Percentiles rank a stretch among this genome's conserved stretches.
These are phyloP conservation scores for Dalbergia cochinchinensis DNA, from an alignment of 306 rosid genomes.

Conservation along the genomic window DNA sequence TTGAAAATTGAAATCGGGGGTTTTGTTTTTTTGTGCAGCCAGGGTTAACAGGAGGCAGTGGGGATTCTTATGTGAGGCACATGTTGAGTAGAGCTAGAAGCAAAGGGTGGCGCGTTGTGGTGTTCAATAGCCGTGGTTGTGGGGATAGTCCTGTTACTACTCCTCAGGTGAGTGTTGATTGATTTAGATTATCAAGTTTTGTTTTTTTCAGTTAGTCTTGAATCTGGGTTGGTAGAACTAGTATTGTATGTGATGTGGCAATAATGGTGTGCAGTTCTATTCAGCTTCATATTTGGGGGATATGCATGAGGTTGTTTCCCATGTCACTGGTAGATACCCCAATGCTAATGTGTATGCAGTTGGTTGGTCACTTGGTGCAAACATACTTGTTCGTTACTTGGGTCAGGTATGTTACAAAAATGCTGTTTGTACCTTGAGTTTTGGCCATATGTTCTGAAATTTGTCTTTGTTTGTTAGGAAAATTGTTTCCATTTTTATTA, in stretches of 20 bases:
- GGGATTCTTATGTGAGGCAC: slow-evolving; percentile 84
- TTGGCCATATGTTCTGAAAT: not conserved
- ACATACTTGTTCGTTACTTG: slow-evolving; percentile 91
- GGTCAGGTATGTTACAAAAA: slow-evolving; percentile 62
- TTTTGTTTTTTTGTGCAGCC: slow-evolving; percentile 64
- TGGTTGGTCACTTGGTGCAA: slow-evolving; percentile 99
- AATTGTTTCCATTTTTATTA: not conserved
- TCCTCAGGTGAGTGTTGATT: slow-evolving; percentile 71
- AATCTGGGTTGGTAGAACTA: not conserved
- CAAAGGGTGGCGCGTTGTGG: slow-evolving; percentile 83
- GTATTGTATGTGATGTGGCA: not conserved
- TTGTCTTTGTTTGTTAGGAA: not conserved
- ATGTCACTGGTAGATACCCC: slow-evolving; percentile 71
- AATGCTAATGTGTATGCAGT: slow-evolving; percentile 81
- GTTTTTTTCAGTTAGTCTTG: not conserved
- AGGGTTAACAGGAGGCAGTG: slow-evolving; percentile 94
- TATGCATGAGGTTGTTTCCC: slow-evolving; percentile 76
- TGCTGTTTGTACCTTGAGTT: not conserved
- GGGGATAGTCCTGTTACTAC: slow-evolving; percentile 90
- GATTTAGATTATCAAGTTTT: not conserved
- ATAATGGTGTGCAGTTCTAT: slow-evolving; percentile 83
- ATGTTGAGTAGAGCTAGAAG: slow-evolving; percentile 79
- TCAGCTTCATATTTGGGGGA: slow-evolving; percentile 97
- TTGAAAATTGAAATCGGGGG: not conserved
- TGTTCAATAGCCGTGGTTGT: slow-evolving; percentile 94